Percentiles rank a stretch among this genome's conserved stretches.
Conservation (phyloP, 352 stramenopile genomes). For the Globisporangium apiculatum region DNA sequence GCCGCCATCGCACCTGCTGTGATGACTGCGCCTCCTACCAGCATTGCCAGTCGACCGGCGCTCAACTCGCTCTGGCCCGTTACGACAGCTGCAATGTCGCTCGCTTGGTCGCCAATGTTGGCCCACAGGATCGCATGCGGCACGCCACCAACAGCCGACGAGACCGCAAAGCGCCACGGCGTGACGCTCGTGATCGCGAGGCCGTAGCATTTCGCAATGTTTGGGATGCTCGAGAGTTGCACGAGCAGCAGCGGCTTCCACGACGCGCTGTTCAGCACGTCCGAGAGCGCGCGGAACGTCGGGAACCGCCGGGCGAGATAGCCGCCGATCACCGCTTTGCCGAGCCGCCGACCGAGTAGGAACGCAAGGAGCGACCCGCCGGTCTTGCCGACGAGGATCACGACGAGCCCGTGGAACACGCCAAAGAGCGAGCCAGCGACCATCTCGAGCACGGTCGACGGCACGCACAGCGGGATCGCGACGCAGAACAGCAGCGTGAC, state of each 20-base stretch:
- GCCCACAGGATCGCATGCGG: slow-evolving; percentile 67
- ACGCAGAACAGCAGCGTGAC: slow-evolving; percentile 52
- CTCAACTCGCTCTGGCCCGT: slow-evolving; percentile 44
- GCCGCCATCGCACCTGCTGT: slow-evolving; percentile 47
- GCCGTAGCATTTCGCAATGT: slow-evolving; percentile 77
- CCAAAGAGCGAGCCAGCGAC: slow-evolving; percentile 62
- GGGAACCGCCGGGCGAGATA: slow-evolving; percentile 59
- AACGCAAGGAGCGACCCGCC: slow-evolving; percentile 65
- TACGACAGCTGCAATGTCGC: slow-evolving; percentile 54
- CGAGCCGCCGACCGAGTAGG: slow-evolving; percentile 40
- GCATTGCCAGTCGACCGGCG: slow-evolving; percentile 30
- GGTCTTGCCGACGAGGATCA: slow-evolving; percentile 64
- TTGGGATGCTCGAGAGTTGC: slow-evolving; percentile 72
- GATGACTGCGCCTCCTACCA: slow-evolving; percentile 30
- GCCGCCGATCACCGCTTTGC: slow-evolving; percentile 47
- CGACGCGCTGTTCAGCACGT: slow-evolving; percentile 50
- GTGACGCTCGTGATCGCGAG: slow-evolving; percentile 68
- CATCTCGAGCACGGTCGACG: slow-evolving; percentile 59
- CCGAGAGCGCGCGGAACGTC: slow-evolving; percentile 59
- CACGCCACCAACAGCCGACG: slow-evolving; percentile 39
- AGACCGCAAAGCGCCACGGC: slow-evolving; percentile 42
- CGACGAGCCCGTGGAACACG: slow-evolving; percentile 33
- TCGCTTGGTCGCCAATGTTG: slow-evolving; percentile 61
- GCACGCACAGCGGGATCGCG: slow-evolving; percentile 62
- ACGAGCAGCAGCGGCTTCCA: slow-evolving; percentile 78